Evolutionary conservation across 768 basidiomycete species (phyloP).

Genomic region (Symmetrospora coprosmae): DNA sequence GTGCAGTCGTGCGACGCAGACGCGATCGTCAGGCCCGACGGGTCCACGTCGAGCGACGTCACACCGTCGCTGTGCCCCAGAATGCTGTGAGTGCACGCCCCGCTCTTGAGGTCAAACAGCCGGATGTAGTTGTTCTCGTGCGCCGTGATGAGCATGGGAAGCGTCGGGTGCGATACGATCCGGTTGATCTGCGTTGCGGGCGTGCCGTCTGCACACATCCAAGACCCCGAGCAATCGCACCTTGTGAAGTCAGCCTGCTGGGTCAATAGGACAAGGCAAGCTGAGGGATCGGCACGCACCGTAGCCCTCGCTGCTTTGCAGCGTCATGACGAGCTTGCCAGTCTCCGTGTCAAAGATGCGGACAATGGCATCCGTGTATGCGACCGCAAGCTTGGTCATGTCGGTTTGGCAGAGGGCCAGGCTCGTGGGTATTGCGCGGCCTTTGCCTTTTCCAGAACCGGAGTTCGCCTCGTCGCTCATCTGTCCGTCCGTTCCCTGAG

Average conservation of each 20-base stretch:
- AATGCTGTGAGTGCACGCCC: conserved; percentile 79
- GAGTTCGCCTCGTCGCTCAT: conserved; percentile 38
- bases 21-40: conserved; percentile 70
- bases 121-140: conserved; percentile 90
- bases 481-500: conserved; percentile 53
- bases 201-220: conserved; percentile 51
- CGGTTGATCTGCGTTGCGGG: conserved; percentile 67
- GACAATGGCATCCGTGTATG: conserved; percentile 72
- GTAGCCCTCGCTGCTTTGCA: conserved; percentile 44
- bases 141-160: conserved; percentile 71
- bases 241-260: too few species aligned
- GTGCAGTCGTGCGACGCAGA: conserved; percentile 90
- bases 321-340: conserved; percentile 54
- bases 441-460: not conserved
- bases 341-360: conserved; percentile 83
- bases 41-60: conserved; percentile 76
- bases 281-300: conserved; percentile 45
- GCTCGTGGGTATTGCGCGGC: conserved; percentile 53
- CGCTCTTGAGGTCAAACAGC: conserved; percentile 69
- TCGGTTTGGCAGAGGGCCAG: conserved; percentile 71
- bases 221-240: too few species aligned
- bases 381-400: conserved; percentile 73
- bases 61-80: conserved; percentile 81
- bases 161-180: conserved; percentile 76
- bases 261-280: conserved; percentile 36